phyloP scores from a whole-genome alignment of 768 basidiomycete species.

The Pisolithus microcarpus region DNA sequence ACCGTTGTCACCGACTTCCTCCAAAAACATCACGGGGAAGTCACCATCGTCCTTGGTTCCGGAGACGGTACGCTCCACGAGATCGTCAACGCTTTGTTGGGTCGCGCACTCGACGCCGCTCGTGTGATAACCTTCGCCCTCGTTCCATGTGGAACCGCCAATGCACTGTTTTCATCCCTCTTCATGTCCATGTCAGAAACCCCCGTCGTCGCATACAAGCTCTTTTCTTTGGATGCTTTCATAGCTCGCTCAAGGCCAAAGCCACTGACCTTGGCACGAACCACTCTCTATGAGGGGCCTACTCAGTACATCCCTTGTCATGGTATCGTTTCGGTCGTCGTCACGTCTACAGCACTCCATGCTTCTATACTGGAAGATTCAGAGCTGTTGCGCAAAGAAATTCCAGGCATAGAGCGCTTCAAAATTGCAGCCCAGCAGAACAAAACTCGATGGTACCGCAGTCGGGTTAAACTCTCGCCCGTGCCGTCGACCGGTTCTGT shows the following conservation, averaged over 20 bases:
- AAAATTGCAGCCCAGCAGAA: conserved; percentile 79
- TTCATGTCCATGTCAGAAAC: conserved; percentile 44
- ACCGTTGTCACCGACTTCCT: conserved; percentile 37
- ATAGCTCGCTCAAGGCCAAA: conserved; percentile 30
- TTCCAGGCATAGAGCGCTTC: conserved; percentile 81
- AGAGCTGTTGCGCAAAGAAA: conserved; percentile 57
- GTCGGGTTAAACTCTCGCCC: conserved; percentile 51
- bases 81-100: conserved; percentile 57
- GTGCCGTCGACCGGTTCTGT: conserved; percentile 33
- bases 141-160: conserved; percentile 84
- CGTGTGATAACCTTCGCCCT: conserved; percentile 38
- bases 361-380: conserved; percentile 80
- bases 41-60: conserved; percentile 59
- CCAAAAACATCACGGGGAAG: conserved; percentile 19
- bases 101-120: conserved; percentile 15
- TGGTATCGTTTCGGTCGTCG: conserved; percentile 60
- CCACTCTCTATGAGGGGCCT: conserved; percentile 33
- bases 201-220: conserved; percentile 33
- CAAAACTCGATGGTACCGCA: conserved; percentile 62
- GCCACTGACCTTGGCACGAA: conserved; percentile 50
- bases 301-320: conserved; percentile 14
- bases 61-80: conserved; percentile 95
- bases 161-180: conserved; percentile 78
- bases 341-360: conserved; percentile 80
- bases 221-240: conserved; percentile 52